Evolutionary conservation across 495 filamentous ascomycete genomes (phyloP), one percentile per base, ranked within the genome.

Genomic region (Penicillium verhagenii): DNA sequence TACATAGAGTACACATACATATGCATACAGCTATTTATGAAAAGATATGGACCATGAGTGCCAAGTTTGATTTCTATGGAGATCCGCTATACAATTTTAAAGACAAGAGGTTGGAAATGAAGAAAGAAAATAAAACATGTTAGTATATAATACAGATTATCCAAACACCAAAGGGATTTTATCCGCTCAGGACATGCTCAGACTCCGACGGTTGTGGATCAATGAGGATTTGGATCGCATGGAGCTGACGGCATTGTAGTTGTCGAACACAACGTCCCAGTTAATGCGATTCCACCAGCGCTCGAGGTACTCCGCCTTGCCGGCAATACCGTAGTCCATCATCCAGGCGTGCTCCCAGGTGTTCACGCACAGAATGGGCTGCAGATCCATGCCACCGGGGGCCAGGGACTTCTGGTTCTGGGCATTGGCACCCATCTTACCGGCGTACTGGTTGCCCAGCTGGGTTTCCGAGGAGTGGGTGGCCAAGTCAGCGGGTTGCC

Each of bases 261-360:
- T 74, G 29, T 76, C 73, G 50, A 64, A 67, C 47, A 96, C 94
- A 48, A 81, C 73, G 5, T 83, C 68, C 94, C 94, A 98, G 73
- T 98, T 83, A 50, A 98, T 85, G 25, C 69, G 71, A 28, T 90
- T 71, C 94, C 94, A 98, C 92, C 93, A 96, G 40, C 67, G 72
- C 75, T 88, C 79, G 47, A 92, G 76, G 72, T 82, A 98, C 52
- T 75, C 69, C 44, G 78, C 78, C 85, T 96, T 97, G 11, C 90
- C 90, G 33, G 71, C 75, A 42, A 96, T 76, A 23, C 91, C 91
- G 64, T 86, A 96, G 67, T 97, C 91, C 54, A 79, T 79, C 69
- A 97, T 72, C 85, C 89, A 98, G 2, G 86, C 88, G 71, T 98
- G 94, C 77, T 97, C 86, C 94, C 94, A 98, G 23, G 91, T 96